Conservation (phyloP, 352 stramenopile species). For the Phytophthora brassicae region DNA sequence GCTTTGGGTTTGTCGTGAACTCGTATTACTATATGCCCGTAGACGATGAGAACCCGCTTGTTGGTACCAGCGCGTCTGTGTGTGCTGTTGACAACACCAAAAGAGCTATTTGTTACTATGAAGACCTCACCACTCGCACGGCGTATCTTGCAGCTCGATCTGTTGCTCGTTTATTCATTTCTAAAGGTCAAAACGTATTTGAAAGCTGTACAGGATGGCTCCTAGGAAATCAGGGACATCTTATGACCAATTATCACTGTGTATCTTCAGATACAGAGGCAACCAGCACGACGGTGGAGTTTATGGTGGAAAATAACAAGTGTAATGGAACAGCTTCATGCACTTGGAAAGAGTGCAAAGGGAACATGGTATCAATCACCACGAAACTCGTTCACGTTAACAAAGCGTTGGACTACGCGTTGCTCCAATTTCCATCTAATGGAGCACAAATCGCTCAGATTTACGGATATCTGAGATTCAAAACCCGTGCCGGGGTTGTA, state of each 20-base stretch:
- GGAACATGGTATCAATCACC: slow-evolving; percentile 39
- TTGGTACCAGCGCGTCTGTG: slow-evolving; percentile 36
- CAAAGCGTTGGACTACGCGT: slow-evolving; percentile 50
- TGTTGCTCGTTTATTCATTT: slow-evolving; percentile 22
- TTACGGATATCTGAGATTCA: slow-evolving; percentile 58
- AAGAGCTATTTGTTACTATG: slow-evolving; percentile 57
- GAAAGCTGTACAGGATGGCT: slow-evolving; percentile 60
- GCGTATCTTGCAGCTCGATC: slow-evolving; percentile 40
- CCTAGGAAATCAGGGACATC: slow-evolving; percentile 47
- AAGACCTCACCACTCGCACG: slow-evolving; percentile 18
- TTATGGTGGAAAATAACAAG: slow-evolving; percentile 43
- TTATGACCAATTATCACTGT: slow-evolving; percentile 75
- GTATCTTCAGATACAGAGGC: slow-evolving; percentile 40
- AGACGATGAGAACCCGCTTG: slow-evolving; percentile 33
- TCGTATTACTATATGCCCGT: slow-evolving; percentile 45
- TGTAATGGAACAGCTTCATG: slow-evolving; percentile 35
- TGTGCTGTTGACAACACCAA: slow-evolving; percentile 62
- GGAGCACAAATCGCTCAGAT: slow-evolving; percentile 22
- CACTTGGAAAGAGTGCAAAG: slow-evolving; percentile 25
- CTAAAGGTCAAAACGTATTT: slow-evolving; percentile 15
- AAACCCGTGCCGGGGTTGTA: slow-evolving; percentile 25
- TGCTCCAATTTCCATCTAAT: slow-evolving; percentile 39
- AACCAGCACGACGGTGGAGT: slow-evolving; percentile 43
- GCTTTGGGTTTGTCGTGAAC: slow-evolving; percentile 55
- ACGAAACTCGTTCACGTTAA: slow-evolving; percentile 44